Conservation (phyloP, 164 flowering plant genomes). For the Platanus orientalis region DNA sequence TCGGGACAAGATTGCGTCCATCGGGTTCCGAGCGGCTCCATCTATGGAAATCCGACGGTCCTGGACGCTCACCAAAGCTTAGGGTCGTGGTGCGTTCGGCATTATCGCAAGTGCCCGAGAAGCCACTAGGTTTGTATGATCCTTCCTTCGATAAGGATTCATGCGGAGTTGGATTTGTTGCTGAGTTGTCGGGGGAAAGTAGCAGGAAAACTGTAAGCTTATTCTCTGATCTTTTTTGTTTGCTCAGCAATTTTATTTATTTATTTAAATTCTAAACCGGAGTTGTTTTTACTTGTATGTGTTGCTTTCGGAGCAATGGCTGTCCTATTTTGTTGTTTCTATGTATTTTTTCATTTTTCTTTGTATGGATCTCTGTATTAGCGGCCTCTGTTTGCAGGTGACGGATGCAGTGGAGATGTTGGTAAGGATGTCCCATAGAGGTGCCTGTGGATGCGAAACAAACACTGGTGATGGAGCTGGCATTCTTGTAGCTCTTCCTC, state of each 20-base stretch:
- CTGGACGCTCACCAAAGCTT: slow-evolving; percentile 57
- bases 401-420: slow-evolving; percentile 77
- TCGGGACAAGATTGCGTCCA: slow-evolving; percentile 39
- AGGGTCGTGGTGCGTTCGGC: slow-evolving; percentile 46
- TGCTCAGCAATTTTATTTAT: no score
- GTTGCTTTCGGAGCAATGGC: not conserved
- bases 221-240: no score
- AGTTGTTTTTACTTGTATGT: not conserved
- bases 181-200: slow-evolving; percentile 84
- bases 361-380: not conserved
- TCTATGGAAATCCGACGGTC: slow-evolving; percentile 67
- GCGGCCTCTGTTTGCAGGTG: slow-evolving; percentile 31
- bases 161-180: slow-evolving; percentile 98
- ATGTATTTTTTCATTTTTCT: no score
- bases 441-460: slow-evolving; percentile 79
- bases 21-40: slow-evolving; percentile 40
- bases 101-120: slow-evolving; percentile 84
- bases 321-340: no score
- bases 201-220: slow-evolving; percentile 77
- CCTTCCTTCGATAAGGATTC: slow-evolving; percentile 92
- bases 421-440: slow-evolving; percentile 72
- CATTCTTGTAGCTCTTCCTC: slow-evolving; percentile 75
- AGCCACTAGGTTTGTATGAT: slow-evolving; percentile 90
- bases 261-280: no score
- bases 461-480: slow-evolving; percentile 93